Base-by-base conservation (phyloP, 257 asterid species). In the Orobanche coerulescens region DNA sequence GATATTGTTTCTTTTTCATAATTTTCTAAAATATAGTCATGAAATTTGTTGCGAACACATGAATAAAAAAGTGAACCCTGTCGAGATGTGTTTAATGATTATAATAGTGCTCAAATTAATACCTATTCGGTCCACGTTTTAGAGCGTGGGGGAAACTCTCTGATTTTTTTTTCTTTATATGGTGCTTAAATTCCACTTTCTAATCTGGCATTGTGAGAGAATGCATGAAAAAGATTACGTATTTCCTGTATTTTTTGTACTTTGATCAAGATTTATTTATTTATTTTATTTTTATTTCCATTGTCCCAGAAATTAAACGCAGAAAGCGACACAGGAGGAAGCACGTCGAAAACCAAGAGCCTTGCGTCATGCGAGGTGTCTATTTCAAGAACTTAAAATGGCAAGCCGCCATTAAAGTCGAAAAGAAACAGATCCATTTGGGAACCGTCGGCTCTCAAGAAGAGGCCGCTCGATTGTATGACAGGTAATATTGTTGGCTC, bases 341-440 rank as follows among this genome's bases (percentile, higher is more conserved):
- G 80, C 85, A 84, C 14, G 77, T 79, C 5, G 95, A 85, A 18
- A 86, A 86, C 70, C 88, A 82, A 75, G 96, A 92, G 69, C 81
- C 70, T 3, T 82, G 94, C 33, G 61, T 77, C 19, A 85, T 88
- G 98, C 65, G 98, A 73, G 98, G 98, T 1, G 98, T 92, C 50
- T 92, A 92, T 68, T 92, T 75, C 75, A 92, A 92, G 81, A 92
- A 92, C 47, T 75, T 86, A 88, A 92, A 92, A 78, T 92, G 98
- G 98, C 98, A 92, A 82, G 98, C 98, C n/a, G 98, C 98, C 3
- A 92, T 92, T 40, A 92, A 92, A 64, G 96, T 92, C 33, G 96
- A 91, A 69, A 91, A 88, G 82, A 91, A 85, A 79, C 98, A 91
- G 75, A 85, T 88, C 78, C 98, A 92, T 75, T 67, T 88, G 76